Percentiles rank a stretch among this genome's conserved stretches.
phyloP scores from a whole-genome alignment of 176 grass and related monocot species.

The Oryza punctata region DNA sequence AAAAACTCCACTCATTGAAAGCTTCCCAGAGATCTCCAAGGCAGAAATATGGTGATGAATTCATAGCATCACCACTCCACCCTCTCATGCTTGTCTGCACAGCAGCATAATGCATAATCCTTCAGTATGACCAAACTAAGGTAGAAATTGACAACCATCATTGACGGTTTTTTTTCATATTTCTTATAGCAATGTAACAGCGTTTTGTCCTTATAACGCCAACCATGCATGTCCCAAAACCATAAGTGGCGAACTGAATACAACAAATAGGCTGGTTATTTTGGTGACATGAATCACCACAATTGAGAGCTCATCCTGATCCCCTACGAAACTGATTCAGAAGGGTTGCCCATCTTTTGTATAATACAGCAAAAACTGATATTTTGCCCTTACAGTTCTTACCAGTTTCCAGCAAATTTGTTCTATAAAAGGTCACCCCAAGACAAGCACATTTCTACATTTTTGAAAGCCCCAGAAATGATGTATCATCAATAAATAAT shows the following conservation, averaged over 20 bases:
- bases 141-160: not conserved
- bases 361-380: not conserved
- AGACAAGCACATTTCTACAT: not conserved
- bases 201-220: not conserved
- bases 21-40: conserved; percentile 88
- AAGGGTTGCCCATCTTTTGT: not conserved
- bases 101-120: not conserved
- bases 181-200: not conserved
- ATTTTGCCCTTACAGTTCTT: not conserved
- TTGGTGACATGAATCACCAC: not conserved
- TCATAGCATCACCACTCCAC: conserved; percentile 43
- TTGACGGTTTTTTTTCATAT: not conserved
- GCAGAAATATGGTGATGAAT: conserved; percentile 48
- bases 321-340: not conserved
- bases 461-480: not conserved
- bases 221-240: not conserved
- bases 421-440: not conserved
- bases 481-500: not conserved
- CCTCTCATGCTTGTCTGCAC: conserved; percentile 57
- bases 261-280: not conserved
- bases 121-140: not conserved
- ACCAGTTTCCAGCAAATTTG: not conserved
- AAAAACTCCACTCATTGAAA: conserved; percentile 91
- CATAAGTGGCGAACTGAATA: not conserved
- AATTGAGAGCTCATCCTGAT: not conserved